Conservation (phyloP, 2,329 filamentous ascomycete genomes). For the Laburnicola sp. region DNA sequence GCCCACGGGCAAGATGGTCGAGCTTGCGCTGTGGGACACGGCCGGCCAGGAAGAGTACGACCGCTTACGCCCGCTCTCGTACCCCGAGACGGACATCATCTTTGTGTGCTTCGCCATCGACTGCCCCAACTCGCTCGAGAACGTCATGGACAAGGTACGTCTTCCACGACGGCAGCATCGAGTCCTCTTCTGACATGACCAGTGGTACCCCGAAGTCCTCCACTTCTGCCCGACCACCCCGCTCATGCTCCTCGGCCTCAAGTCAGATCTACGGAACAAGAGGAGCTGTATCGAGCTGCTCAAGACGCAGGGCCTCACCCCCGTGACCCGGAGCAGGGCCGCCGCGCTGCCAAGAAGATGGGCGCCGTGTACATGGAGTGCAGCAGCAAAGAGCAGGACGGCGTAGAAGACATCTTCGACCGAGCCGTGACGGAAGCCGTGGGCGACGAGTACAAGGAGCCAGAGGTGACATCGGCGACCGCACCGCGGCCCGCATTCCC, state of each 20-base stretch:
- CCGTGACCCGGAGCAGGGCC: slow-evolving; percentile 89
- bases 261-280: slow-evolving; percentile 94
- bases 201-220: slow-evolving; percentile 99
- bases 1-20: slow-evolving; percentile 87
- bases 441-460: slow-evolving; percentile 61
- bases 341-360: slow-evolving; percentile 85
- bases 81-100: slow-evolving; percentile 95
- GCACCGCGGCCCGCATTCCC: slow-evolving; percentile 26
- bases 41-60: slow-evolving; percentile 99
- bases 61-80: slow-evolving; percentile 89
- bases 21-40: slow-evolving; percentile 97
- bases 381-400: slow-evolving; percentile 95
- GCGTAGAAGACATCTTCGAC: slow-evolving; percentile 96
- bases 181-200: slow-evolving; percentile 31
- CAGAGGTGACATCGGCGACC: slow-evolving; percentile 23
- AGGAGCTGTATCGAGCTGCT: slow-evolving; percentile 97
- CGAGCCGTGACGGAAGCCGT: slow-evolving; percentile 88
- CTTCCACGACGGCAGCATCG: neutral
- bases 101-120: slow-evolving; percentile 99
- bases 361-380: slow-evolving; percentile 95
- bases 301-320: slow-evolving; percentile 94
- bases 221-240: slow-evolving; percentile 99
- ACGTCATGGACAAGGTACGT: slow-evolving; percentile 95
- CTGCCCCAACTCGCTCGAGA: slow-evolving; percentile 96
- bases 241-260: slow-evolving; percentile 91